phyloP scores from a whole-genome alignment of 2,329 filamentous ascomycete genomes.

The Colletotrichum camelliae region DNA sequence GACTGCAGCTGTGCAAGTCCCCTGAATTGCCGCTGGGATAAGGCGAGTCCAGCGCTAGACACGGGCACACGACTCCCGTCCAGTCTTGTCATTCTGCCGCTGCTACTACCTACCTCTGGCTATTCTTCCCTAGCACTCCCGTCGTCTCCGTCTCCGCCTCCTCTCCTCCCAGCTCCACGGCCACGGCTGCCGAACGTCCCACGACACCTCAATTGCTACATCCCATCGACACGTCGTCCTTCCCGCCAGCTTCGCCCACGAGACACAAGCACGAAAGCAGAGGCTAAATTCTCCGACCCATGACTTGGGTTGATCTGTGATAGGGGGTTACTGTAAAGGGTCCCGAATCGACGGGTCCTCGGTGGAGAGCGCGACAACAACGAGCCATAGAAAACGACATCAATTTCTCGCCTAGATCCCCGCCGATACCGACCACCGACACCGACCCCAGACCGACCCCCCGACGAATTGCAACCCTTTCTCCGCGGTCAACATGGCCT shows the following conservation, averaged over 20 bases:
- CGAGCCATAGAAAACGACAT: conserved; percentile 10
- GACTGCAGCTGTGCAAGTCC: neutral
- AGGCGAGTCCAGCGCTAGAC: neutral
- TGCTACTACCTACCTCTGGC: neutral
- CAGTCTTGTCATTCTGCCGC: neutral
- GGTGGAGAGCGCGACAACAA: conserved; percentile 12
- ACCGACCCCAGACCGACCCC: conserved; percentile 13
- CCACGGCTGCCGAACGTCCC: neutral
- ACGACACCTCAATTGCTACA: conserved; percentile 6
- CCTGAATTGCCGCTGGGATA: conserved; percentile 1
- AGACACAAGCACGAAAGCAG: neutral
- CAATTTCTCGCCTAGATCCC: conserved; percentile 1
- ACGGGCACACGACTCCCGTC: neutral
- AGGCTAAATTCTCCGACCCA: neutral
- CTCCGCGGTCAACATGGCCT: conserved; percentile 44
- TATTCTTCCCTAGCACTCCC: neutral
- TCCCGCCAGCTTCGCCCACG: neutral
- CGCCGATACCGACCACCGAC: conserved; percentile 7
- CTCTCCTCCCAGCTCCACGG: neutral
- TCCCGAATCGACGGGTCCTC: conserved; percentile 8
- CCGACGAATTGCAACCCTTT: neutral
- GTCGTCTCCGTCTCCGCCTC: neutral
- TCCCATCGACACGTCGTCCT: neutral
- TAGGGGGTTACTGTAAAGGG: neutral
- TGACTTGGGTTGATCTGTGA: neutral